phyloP scores from a whole-genome alignment of 768 basidiomycete species.

The Mycena rebaudengoi region DNA sequence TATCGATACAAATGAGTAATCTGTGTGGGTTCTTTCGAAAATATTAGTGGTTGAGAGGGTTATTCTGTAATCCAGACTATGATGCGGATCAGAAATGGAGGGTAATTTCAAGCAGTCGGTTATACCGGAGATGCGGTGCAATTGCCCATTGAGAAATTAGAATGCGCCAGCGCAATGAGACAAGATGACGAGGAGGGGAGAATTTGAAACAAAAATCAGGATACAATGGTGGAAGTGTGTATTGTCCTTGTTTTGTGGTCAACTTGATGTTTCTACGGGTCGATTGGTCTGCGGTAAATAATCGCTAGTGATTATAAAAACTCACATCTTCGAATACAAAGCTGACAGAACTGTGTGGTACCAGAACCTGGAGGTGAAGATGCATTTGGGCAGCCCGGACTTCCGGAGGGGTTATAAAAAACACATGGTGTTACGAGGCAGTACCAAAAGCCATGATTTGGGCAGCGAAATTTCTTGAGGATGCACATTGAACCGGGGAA shows the following conservation, averaged over 20 bases:
- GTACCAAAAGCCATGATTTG: not conserved
- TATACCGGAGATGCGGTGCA: slow-evolving; percentile 13
- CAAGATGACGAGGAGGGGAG: not conserved
- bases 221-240: no score
- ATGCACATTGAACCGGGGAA: not conserved
- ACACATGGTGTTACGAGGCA: not conserved
- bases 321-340: not conserved
- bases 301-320: not conserved
- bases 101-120: not conserved
- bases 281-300: not conserved
- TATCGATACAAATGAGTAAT: not conserved
- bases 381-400: not conserved
- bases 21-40: not conserved
- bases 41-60: no score
- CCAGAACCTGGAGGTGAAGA: not conserved
- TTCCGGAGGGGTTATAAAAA: not conserved
- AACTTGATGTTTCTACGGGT: not conserved
- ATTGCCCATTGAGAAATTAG: not conserved
- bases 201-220: not conserved
- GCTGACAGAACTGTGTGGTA: not conserved
- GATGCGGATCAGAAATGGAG: slow-evolving; percentile 11
- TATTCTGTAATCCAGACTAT: not conserved
- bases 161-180: slow-evolving; percentile 15
- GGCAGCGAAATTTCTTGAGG: slow-evolving; percentile 9
- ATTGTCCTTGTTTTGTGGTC: not conserved